Evolutionary conservation across 2,329 filamentous ascomycete genomes (phyloP), one percentile per base, ranked within the genome.

Genomic region (Scedosporium apiospermum): DNA sequence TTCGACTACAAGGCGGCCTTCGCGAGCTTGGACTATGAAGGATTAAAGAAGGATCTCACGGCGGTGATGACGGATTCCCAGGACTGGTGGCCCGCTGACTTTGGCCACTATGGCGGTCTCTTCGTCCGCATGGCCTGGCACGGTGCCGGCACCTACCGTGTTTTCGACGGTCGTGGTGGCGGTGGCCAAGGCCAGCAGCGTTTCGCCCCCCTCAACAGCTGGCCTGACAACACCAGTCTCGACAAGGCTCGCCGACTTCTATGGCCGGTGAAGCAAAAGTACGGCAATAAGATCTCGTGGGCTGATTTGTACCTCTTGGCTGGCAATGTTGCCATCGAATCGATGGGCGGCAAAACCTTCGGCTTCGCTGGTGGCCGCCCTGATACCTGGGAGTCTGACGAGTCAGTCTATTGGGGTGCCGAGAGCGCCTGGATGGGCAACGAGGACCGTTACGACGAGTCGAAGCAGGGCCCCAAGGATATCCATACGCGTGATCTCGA

Each of bases 81-180:
- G 76, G 86, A 89, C 49, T 91, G 84, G 84, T 93, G 89, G 89
- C 89, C 89, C 0, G 89, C 89, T 38, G 89, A 93, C 72, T 90
- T 89, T 70, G 89, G 89, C 63, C 88, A 91, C 80, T 93, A 92
- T 68, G 89, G 89, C 67, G 88, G 89, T 73, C 81, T 92, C 30
- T 91, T 93, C 74, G 81, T 93, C 71, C 88, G 89, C 63, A 87
- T 92, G 87, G 86, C 88, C 64, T 93, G 89, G 89, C 89, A 92
- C 80, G 86, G 86, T 67, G 84, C 89, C 27, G 89, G 89, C 65
- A 93, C 89, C 60, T 91, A 92, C 77, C 88, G 89, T 69, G 84
- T 88, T 71, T 80, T 80, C 61, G 89, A 92, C 68, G 89, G 89
- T 44, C 88, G 89, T 65, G 89, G 89, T 63, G 89, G 89, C 64